These are phyloP conservation scores for Microbotryum saponariae DNA, from an alignment of 1,284 basidiomycete species.

Conservation along the genomic window DNA sequence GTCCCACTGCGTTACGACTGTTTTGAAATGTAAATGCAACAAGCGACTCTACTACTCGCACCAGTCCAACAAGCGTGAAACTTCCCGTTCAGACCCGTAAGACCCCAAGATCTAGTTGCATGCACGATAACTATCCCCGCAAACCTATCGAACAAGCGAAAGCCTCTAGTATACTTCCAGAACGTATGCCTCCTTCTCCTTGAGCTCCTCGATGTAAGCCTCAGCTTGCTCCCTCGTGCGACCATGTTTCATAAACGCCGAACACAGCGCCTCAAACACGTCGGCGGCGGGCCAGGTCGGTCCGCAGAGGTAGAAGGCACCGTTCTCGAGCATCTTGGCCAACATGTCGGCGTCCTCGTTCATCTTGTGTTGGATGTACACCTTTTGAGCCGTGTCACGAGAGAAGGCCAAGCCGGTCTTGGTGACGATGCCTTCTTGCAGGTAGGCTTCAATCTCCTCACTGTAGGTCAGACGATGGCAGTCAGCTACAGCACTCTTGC, in stretches of 20 bases:
- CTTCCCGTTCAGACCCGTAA: too few relatives aligned
- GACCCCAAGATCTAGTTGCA: too few relatives aligned
- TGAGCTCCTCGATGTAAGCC: slow-evolving; percentile 77
- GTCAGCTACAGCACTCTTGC: background rate
- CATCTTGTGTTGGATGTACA: slow-evolving; percentile 99
- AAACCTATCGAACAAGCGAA: background rate
- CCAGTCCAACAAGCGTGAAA: too few relatives aligned
- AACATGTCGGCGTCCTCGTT: slow-evolving; percentile 73
- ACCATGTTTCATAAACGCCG: slow-evolving; percentile 64
- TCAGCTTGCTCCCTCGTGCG: slow-evolving; percentile 63
- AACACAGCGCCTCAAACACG: slow-evolving; percentile 83
- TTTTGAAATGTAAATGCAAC: too few relatives aligned
- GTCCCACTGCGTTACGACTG: too few relatives aligned
- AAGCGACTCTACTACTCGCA: too few relatives aligned
- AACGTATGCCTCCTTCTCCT: slow-evolving; percentile 96
- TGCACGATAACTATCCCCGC: too few relatives aligned
- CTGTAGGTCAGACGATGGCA: slow-evolving; percentile 26
- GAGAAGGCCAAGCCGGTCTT: slow-evolving; percentile 94
- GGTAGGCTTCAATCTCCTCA: slow-evolving; percentile 52
- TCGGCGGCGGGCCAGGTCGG: slow-evolving; percentile 88
- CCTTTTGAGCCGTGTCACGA: slow-evolving; percentile 79
- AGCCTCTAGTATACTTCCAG: slow-evolving; percentile 60
- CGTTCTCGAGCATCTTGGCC: slow-evolving; percentile 57
- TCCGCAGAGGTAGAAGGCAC: slow-evolving; percentile 92
- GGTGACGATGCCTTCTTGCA: slow-evolving; percentile 73